A percentile compares a stretch with the other conserved stretches of the same genome.
Conservation (phyloP, 306 rosid species). For the Oemleria cerasiformis region DNA sequence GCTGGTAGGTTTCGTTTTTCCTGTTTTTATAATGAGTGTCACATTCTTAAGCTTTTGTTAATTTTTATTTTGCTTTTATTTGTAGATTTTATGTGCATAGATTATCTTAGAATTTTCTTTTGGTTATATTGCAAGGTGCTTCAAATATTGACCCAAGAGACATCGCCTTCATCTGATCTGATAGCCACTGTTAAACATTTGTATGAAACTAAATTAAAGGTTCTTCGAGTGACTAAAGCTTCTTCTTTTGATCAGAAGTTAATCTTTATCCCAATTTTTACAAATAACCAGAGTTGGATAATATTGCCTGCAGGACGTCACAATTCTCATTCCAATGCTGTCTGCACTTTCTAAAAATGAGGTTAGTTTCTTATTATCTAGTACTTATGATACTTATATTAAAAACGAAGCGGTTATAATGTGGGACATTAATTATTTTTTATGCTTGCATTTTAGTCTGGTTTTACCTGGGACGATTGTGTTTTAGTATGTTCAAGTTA, state of each 20-base stretch:
- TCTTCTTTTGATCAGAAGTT: constrained; percentile 19
- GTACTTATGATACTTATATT: neutral
- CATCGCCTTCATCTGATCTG: constrained; percentile 70
- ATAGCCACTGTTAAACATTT: constrained; percentile 84
- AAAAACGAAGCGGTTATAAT: neutral
- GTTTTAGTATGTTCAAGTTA: neutral
- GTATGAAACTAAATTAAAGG: constrained; percentile 90
- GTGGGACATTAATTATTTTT: neutral
- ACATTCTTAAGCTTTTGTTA: constrained; percentile 12
- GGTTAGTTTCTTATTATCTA: constrained; percentile 43
- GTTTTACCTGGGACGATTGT: neutral
- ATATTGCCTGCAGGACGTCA: constrained; percentile 71
- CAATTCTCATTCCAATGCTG: constrained; percentile 92
- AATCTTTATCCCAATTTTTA: constrained; percentile 13
- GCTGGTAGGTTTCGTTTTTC: constrained; percentile 49
- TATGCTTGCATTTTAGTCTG: neutral
- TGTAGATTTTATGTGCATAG: neutral
- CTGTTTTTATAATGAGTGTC: constrained; percentile 17
- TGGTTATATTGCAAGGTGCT: constrained; percentile 57
- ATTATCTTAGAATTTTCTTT: constrained; percentile 19
- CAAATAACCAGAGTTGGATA: constrained; percentile 22
- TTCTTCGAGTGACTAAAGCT: constrained; percentile 32
- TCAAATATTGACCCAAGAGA: constrained; percentile 86
- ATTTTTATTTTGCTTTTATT: neutral
- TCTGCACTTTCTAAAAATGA: constrained; percentile 83